Percentiles rank a stretch among this genome's conserved stretches.
phyloP scores from a whole-genome alignment of 2,329 filamentous ascomycete species.

The Pestalotiopsis fici region DNA sequence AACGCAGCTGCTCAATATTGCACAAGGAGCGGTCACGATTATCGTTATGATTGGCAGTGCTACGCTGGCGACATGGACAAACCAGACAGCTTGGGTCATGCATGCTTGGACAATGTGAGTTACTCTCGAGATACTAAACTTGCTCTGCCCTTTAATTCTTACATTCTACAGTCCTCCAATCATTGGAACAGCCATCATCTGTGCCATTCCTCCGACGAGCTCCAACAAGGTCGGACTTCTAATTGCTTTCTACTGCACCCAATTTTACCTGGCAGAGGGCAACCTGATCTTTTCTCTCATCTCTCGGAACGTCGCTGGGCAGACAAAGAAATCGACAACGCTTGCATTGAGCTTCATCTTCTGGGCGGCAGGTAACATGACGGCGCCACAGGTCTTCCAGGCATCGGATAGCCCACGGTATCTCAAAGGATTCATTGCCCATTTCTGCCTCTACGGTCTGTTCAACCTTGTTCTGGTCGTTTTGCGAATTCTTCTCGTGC shows the following conservation, averaged over 20 bases:
- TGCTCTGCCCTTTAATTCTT: conserved; percentile 22
- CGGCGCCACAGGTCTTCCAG: conserved; percentile 40
- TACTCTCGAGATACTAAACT: background rate
- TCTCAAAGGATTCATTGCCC: conserved; percentile 32
- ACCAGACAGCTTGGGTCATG: conserved; percentile 20
- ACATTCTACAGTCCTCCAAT: conserved; percentile 31
- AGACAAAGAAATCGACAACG: conserved; percentile 44
- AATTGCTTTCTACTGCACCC: conserved; percentile 43
- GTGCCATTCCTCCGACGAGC: conserved; percentile 28
- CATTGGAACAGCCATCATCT: conserved; percentile 41
- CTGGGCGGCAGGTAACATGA: conserved; percentile 43
- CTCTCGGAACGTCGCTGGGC: conserved; percentile 40
- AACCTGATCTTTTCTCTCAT: conserved; percentile 43
- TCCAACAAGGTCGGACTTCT: conserved; percentile 36
- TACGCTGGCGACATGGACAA: conserved; percentile 29
- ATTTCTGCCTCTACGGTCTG: conserved; percentile 34
- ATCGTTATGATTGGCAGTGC: conserved; percentile 34
- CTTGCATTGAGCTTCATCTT: conserved; percentile 40
- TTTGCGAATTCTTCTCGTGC: conserved; percentile 23
- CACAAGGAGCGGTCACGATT: conserved; percentile 39
- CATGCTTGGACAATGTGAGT: conserved; percentile 13
- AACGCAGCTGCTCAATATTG: conserved; percentile 40
- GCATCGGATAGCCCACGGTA: conserved; percentile 35
- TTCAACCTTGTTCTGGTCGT: conserved; percentile 29
- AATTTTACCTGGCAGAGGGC: conserved; percentile 41